A percentile compares a stretch with the other conserved stretches of the same genome.
Evolutionary conservation across 345 rosid genomes (phyloP).

Genomic region (Rubroshorea leprosula): DNA sequence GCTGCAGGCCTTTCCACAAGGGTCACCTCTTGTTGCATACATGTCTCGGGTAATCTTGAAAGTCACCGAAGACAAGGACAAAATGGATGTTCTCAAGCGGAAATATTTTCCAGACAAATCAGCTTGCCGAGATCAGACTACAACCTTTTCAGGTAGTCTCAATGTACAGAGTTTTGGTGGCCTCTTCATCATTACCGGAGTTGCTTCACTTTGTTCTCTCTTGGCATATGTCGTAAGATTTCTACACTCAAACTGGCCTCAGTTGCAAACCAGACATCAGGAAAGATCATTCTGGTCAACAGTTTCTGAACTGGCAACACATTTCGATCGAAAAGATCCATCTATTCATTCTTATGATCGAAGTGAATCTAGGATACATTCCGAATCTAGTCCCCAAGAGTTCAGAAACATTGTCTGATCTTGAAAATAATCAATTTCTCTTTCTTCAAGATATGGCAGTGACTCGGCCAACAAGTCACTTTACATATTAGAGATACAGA

Average conservation of each 20-base stretch:
- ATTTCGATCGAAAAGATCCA: background rate
- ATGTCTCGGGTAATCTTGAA: conserved; percentile 41
- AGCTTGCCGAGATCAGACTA: conserved; percentile 11
- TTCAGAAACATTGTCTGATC: too few species aligned
- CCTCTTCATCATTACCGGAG: conserved; percentile 36
- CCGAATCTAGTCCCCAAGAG: background rate
- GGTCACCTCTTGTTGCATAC: conserved; percentile 31
- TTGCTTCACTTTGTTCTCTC: conserved; percentile 29
- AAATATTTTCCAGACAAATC: conserved; percentile 1
- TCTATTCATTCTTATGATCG: background rate
- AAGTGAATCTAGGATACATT: conserved; percentile 1
- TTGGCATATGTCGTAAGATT: conserved; percentile 16
- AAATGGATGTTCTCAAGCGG: conserved; percentile 20
- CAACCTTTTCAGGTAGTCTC: conserved; percentile 23
- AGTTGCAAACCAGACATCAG: background rate
- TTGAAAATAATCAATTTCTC: too few species aligned
- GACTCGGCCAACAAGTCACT: too few species aligned
- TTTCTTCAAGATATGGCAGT: too few species aligned
- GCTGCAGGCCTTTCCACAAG: conserved; percentile 32
- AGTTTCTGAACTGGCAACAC: background rate
- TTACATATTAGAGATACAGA: too few species aligned
- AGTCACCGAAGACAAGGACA: conserved; percentile 25
- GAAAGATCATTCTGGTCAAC: conserved; percentile 2
- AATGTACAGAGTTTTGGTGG: conserved; percentile 35
- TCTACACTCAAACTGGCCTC: conserved; percentile 7